phyloP scores from a whole-genome alignment of 306 rosid species.

The Lathyrus aphaca region DNA sequence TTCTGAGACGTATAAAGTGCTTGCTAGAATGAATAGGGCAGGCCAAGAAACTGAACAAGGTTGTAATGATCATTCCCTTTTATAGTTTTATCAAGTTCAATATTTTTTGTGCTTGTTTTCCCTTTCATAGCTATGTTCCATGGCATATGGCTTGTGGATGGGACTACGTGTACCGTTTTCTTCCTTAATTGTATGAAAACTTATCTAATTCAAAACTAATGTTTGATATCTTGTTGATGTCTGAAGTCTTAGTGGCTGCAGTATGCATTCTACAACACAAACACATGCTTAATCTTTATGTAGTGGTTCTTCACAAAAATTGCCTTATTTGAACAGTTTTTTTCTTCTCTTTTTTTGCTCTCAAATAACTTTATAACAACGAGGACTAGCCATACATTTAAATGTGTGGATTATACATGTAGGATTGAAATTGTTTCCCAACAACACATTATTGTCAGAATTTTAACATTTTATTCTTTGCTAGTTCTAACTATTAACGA shows the following conservation, averaged over 20 bases:
- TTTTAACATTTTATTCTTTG: constrained; percentile 8
- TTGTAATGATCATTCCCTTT: constrained; percentile 31
- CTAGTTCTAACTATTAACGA: constrained; percentile 39
- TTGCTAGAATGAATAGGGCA: constrained; percentile 88
- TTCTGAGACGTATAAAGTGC: constrained; percentile 91
- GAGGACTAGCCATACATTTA: neutral
- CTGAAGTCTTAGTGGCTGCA: constrained; percentile 25
- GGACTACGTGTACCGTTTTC: neutral
- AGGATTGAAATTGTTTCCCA: neutral
- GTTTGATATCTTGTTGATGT: constrained; percentile 11
- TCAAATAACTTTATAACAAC: constrained; percentile 2
- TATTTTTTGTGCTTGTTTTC: neutral
- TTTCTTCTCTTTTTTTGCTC: neutral
- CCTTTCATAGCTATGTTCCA: neutral
- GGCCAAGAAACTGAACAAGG: constrained; percentile 84
- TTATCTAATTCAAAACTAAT: constrained; percentile 4
- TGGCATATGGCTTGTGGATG: constrained; percentile 8
- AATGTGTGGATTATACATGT: neutral
- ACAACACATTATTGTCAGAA: neutral
- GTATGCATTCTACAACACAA: neutral
- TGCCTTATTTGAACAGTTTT: neutral
- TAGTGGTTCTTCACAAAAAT: neutral
- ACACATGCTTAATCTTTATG: neutral
- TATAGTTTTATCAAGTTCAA: neutral
- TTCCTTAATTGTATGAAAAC: constrained; percentile 7